Evolutionary conservation across 345 rosid genomes (phyloP).

Genomic region (Eucalyptus polyanthemos): DNA sequence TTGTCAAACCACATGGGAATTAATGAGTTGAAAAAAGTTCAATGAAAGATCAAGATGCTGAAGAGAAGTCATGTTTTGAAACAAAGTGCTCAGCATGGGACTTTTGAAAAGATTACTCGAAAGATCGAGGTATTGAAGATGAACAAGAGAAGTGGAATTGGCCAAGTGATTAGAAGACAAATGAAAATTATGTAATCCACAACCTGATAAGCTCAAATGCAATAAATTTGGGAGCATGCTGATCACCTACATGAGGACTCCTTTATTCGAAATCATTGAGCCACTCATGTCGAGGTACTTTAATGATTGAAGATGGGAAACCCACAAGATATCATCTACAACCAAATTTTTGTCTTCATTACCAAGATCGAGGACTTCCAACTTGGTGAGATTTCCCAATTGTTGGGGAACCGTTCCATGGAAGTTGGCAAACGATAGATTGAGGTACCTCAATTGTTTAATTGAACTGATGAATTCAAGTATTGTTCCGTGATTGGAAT

Average conservation of each 20-base stretch:
- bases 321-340: not conserved
- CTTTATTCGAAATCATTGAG: not conserved
- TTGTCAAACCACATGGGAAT: not conserved
- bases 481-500: not conserved
- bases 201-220: not conserved
- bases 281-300: not conserved
- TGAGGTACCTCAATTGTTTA: not conserved
- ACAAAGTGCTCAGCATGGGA: not conserved
- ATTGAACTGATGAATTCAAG: not conserved
- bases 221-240: not conserved
- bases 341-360: accelerated
- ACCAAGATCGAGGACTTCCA: not conserved
- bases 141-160: not conserved
- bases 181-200: too few species aligned
- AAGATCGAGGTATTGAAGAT: not conserved
- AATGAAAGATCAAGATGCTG: accelerated
- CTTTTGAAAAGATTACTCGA: accelerated
- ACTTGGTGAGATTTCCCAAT: not conserved
- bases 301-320: not conserved
- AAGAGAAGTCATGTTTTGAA: not conserved
- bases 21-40: not conserved
- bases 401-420: not conserved
- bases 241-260: not conserved
- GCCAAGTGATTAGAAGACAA: not conserved
- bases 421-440: not conserved